A percentile compares a stretch with the other conserved stretches of the same genome.
These are phyloP conservation scores for Zymoseptoria tritici DNA, from an alignment of 2,329 filamentous ascomycete species.

Conservation along the genomic window DNA sequence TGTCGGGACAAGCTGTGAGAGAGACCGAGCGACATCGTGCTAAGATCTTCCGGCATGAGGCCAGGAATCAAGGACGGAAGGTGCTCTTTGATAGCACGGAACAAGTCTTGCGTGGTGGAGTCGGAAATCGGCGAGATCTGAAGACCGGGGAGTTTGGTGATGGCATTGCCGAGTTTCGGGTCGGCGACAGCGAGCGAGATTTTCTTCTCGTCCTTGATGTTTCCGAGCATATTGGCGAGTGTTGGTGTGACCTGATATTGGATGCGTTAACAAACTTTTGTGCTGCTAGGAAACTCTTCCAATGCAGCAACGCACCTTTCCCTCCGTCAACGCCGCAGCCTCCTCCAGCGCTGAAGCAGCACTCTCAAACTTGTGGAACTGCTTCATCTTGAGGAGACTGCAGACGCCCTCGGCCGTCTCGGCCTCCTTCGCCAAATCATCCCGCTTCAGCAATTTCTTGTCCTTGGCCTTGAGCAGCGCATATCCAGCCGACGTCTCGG, in stretches of 20 bases:
- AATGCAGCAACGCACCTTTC: slow-evolving; percentile 49
- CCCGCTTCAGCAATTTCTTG: slow-evolving; percentile 92
- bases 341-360: slow-evolving; percentile 85
- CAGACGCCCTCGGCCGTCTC: slow-evolving; percentile 76
- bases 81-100: slow-evolving; percentile 88
- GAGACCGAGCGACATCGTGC: slow-evolving; percentile 91
- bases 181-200: slow-evolving; percentile 89
- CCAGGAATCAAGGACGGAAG: slow-evolving; percentile 85
- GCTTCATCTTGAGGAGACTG: slow-evolving; percentile 89
- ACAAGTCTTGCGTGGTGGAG: slow-evolving; percentile 76
- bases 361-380: slow-evolving; percentile 95
- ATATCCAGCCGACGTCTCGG: slow-evolving; percentile 93
- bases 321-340: slow-evolving; percentile 78
- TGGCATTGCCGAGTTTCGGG: slow-evolving; percentile 80
- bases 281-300: neutral
- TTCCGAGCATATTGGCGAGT: slow-evolving; percentile 72
- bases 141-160: slow-evolving; percentile 83
- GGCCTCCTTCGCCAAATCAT: slow-evolving; percentile 68
- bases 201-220: slow-evolving; percentile 96
- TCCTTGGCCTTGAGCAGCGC: slow-evolving; percentile 97
- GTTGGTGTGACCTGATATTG: slow-evolving; percentile 64
- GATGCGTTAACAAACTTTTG: neutral
- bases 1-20: slow-evolving; percentile 94
- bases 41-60: slow-evolving; percentile 74
- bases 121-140: slow-evolving; percentile 79